Evolutionary conservation across 345 rosid species (phyloP), one percentile per base, ranked within the genome.

Genomic region (Abelmoschus esculentus): DNA sequence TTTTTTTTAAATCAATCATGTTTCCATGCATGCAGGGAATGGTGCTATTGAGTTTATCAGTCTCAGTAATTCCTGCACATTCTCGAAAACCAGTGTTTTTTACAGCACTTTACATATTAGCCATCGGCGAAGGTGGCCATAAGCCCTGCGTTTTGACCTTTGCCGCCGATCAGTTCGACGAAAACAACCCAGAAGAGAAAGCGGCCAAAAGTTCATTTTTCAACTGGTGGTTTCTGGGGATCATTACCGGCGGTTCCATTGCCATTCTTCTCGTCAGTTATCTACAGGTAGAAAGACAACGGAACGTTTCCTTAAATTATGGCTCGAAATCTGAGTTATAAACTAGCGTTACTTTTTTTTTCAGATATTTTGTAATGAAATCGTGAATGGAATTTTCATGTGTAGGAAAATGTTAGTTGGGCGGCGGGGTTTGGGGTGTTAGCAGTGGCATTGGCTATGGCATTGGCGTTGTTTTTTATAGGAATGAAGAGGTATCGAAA

Each of bases 161-260:
- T 5, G 98, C 97, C 2, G 98, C 98, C 0, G 98, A 93, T 62
- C 98, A 93, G 66, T 93, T 93, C 50, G 84, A 89, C 13, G 98
- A 93, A 40, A 74, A 74, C 7, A 68, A 65, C 19, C 79, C 85
- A 3, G 75, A 81, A 69, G 97, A 87, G 78, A 89, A 85, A 72
- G 86, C 79, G 4, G 83, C 89, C 64, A 90, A 90, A 83, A 86
- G 92, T 80, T 93, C 98, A 0, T 93, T 93, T 85, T 93, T 93
- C 70, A 93, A 89, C 46, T 93, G 96, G 92, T 89, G 96, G 93
- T 93, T 86, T 70, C 31, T 89, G 7, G 85, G 87, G 42, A 84
- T 83, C 8, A 89, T 86, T 2, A 14, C 75, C 3, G 89, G 84
- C 1, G 89, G 92, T 11, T 82, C 97, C 12, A 31, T 78, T 0